These are phyloP conservation scores for Spizellomyces sp. DNA, from an alignment of 192 early-diverging fungal genomes.

Conservation along the genomic window DNA sequence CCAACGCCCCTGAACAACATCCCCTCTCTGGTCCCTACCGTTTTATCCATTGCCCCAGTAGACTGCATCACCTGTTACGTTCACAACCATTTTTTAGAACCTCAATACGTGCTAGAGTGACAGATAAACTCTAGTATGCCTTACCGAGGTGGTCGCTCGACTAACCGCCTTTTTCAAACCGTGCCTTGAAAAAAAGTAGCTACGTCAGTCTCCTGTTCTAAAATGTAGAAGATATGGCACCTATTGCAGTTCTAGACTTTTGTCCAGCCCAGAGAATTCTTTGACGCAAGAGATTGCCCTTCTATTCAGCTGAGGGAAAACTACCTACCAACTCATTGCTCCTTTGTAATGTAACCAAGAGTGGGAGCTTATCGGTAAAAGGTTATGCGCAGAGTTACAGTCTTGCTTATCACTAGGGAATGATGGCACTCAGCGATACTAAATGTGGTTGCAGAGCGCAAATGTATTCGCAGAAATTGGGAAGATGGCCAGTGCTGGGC, in stretches of 20 bases:
- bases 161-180: constrained; percentile 84
- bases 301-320: neutral
- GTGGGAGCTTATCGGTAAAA: too few species aligned
- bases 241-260: too few species aligned
- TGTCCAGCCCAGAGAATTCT: neutral
- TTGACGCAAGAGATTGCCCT: too few species aligned
- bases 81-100: neutral
- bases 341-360: neutral
- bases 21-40: constrained; percentile 33
- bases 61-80: constrained; percentile 68
- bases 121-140: neutral
- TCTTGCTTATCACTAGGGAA: too few species aligned
- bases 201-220: neutral
- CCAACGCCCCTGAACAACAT: neutral
- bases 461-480: too few species aligned
- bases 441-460: too few species aligned
- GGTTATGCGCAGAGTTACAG: too few species aligned
- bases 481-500: too few species aligned
- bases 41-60: constrained; percentile 75
- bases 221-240: too few species aligned
- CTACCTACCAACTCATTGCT: neutral
- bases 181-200: constrained; percentile 48
- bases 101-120: neutral
- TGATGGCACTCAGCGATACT: too few species aligned
- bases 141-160: constrained; percentile 61